phyloP scores from a whole-genome alignment of 768 basidiomycete species.

The Saitozyma podzolica region DNA sequence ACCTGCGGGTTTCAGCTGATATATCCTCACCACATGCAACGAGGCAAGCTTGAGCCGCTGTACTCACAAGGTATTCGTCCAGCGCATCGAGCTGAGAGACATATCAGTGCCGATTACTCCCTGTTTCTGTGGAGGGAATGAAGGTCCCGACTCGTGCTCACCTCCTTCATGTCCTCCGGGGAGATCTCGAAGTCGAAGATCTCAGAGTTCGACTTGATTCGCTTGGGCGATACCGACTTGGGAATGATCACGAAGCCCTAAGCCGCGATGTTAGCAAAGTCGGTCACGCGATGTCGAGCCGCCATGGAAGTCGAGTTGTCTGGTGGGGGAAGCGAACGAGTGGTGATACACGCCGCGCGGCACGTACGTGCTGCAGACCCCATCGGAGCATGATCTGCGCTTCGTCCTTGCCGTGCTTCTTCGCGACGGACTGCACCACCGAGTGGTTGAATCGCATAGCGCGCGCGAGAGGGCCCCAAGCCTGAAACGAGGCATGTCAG shows the following conservation, averaged over 20 bases:
- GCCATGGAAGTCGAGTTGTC: not conserved
- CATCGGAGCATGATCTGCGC: slow-evolving; percentile 79
- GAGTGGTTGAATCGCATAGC: slow-evolving; percentile 67
- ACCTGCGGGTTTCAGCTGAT: slow-evolving; percentile 11
- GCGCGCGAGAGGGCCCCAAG: slow-evolving; percentile 72
- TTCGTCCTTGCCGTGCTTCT: slow-evolving; percentile 60
- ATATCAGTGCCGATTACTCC: no score
- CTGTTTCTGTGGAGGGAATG: not conserved
- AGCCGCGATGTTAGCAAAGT: no score
- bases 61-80: slow-evolving; percentile 51
- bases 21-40: no score
- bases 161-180: slow-evolving; percentile 55
- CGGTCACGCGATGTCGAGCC: no score
- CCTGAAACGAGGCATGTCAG: slow-evolving; percentile 53
- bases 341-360: not conserved
- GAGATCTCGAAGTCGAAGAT: slow-evolving; percentile 57
- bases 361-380: slow-evolving; percentile 71
- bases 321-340: not conserved
- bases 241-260: slow-evolving; percentile 57
- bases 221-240: slow-evolving; percentile 55
- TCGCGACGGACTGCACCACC: slow-evolving; percentile 56
- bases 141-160: slow-evolving; percentile 18
- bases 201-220: slow-evolving; percentile 56
- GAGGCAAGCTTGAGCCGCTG: no score
- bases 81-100: slow-evolving; percentile 43